Conservation (phyloP, 2,329 filamentous ascomycete genomes). For the Corniculantispora saksenae region DNA sequence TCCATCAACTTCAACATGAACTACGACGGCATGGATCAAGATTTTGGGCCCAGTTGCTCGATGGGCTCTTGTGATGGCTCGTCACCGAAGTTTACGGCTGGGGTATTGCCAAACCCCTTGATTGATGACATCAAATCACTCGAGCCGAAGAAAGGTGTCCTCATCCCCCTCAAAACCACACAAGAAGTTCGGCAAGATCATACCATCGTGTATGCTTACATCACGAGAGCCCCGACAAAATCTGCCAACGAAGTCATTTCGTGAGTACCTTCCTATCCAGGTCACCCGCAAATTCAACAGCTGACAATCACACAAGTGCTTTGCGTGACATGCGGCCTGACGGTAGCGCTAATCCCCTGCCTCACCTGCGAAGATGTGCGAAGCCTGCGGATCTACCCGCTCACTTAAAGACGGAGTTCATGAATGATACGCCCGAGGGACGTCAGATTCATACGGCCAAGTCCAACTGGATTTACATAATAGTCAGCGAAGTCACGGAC, state of each 20-base stretch:
- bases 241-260: slow-evolving; percentile 71
- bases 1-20: neutral
- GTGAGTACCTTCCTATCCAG: slow-evolving; percentile 48
- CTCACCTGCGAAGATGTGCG: slow-evolving; percentile 75
- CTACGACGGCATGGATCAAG: neutral
- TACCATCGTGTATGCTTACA: slow-evolving; percentile 62
- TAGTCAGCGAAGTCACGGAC: slow-evolving; percentile 52
- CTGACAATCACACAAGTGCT: slow-evolving; percentile 43
- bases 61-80: neutral
- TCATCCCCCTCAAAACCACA: slow-evolving; percentile 65
- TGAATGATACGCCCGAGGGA: slow-evolving; percentile 57
- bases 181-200: slow-evolving; percentile 63
- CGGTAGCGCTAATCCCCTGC: slow-evolving; percentile 63
- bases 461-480: slow-evolving; percentile 61
- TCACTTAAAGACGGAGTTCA: slow-evolving; percentile 62
- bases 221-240: slow-evolving; percentile 71
- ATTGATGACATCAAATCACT: slow-evolving; percentile 37
- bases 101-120: slow-evolving; percentile 36
- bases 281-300: neutral
- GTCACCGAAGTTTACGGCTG: slow-evolving; percentile 3
- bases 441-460: slow-evolving; percentile 61
- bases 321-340: slow-evolving; percentile 58
- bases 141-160: slow-evolving; percentile 46
- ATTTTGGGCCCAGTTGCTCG: slow-evolving; percentile 7
- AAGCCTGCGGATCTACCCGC: slow-evolving; percentile 69